phyloP scores from a whole-genome alignment of 2,329 filamentous ascomycete species.

The Aspergillus tamarii region DNA sequence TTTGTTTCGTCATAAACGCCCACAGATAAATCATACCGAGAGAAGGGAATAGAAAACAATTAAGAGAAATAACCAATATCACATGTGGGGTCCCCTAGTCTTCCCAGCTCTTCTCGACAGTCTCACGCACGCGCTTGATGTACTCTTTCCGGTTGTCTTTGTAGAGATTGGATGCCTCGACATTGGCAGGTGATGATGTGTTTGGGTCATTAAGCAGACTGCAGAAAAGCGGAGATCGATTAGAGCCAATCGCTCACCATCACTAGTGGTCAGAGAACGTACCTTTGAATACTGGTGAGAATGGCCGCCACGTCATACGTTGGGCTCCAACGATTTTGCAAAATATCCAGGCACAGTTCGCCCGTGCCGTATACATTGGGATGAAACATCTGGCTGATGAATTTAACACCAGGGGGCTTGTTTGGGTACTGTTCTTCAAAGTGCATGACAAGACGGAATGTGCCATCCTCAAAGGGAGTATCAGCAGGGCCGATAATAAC shows the following conservation, averaged over 20 bases:
- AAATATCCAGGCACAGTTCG: slow-evolving; percentile 92
- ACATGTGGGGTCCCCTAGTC: slow-evolving; percentile 57
- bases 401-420: slow-evolving; percentile 96
- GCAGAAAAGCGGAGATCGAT: not conserved
- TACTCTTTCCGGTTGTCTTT: slow-evolving; percentile 98
- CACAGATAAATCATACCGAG: slow-evolving; percentile 13
- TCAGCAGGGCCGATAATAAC: slow-evolving; percentile 97
- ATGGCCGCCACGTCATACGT: slow-evolving; percentile 98
- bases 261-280: slow-evolving; percentile 23
- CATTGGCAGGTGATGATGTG: slow-evolving; percentile 96
- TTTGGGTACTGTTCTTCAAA: slow-evolving; percentile 99
- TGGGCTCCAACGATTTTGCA: slow-evolving; percentile 98
- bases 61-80: slow-evolving; percentile 2
- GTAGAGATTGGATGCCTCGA: slow-evolving; percentile 96
- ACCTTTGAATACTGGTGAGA: slow-evolving; percentile 97
- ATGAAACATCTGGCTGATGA: slow-evolving; percentile 99
- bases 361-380: slow-evolving; percentile 98
- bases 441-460: slow-evolving; percentile 96
- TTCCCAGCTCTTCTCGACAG: slow-evolving; percentile 99
- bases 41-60: not conserved
- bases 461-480: slow-evolving; percentile 97
- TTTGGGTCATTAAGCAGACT: slow-evolving; percentile 97
- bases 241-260: slow-evolving; percentile 4
- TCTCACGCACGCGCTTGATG: slow-evolving; percentile 90
- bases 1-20: slow-evolving; percentile 12